Evolutionary conservation across 371 early-diverging fungal genomes (phyloP).

Genomic region (Chytridium lagenaria): DNA sequence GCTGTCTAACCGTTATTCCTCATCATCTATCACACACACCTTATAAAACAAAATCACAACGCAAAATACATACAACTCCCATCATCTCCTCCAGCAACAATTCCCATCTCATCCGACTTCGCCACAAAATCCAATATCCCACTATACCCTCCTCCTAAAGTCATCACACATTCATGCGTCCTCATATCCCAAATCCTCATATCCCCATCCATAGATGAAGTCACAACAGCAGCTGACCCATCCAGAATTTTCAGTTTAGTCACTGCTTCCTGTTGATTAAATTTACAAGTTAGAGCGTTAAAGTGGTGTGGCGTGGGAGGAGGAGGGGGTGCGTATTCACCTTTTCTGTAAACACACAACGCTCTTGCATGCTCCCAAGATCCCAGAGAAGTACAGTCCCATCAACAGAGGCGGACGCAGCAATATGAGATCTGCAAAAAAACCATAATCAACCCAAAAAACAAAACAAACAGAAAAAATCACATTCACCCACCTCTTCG

Average conservation of each 20-base stretch:
- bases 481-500: slow-evolving; percentile 43
- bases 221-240: slow-evolving; percentile 67
- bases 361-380: slow-evolving; percentile 72
- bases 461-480: slow-evolving; percentile 2
- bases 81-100: slow-evolving; percentile 84
- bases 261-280: slow-evolving; percentile 71
- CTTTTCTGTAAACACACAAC: slow-evolving; percentile 71
- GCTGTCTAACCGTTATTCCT: no score
- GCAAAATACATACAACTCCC: slow-evolving; percentile 44
- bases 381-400: slow-evolving; percentile 89
- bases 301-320: background rate
- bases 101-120: slow-evolving; percentile 71
- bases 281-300: background rate
- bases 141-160: slow-evolving; percentile 87
- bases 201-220: slow-evolving; percentile 78
- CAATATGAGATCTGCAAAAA: slow-evolving; percentile 64
- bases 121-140: slow-evolving; percentile 83
- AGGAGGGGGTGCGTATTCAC: slow-evolving; percentile 39
- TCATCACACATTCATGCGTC: slow-evolving; percentile 71
- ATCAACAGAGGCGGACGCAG: slow-evolving; percentile 88
- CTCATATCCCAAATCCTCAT: slow-evolving; percentile 88
- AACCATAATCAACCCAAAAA: slow-evolving; percentile 4
- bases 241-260: slow-evolving; percentile 76
- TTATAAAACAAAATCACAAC: no score
- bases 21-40: no score